Evolutionary conservation across 345 rosid species (phyloP), one percentile per base, ranked within the genome.

Genomic region (Camelina sativa): DNA sequence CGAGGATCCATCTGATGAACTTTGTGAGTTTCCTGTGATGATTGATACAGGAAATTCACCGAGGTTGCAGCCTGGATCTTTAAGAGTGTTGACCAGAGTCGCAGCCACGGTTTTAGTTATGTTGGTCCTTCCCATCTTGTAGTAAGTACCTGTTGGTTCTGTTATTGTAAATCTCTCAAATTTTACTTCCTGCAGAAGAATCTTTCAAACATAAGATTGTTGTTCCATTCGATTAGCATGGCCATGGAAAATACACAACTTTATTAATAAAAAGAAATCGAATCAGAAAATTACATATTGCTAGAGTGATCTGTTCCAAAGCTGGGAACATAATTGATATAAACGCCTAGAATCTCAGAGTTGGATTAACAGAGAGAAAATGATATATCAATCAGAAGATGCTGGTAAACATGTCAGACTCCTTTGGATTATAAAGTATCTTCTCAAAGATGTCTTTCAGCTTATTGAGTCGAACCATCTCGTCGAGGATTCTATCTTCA

Each of bases 1-100:
- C 41, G 65, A 79, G 30, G 82, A 91, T 76, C 95, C 97, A 0
- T 91, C 97, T 22, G 85, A 85, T 23, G 88, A 70, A 9, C 56
- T 57, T 8, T 91, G 97, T 66, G 76, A 76, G 77, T 91, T 91
- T 38, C 97, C 91, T 13, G 53, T 87, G 13, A 89, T 91, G 95
- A 84, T 87, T 62, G 82, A 78, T 25, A 61, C 62, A 10, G 88
- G 76, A 16, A 3, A 58, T 11, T 73, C 87, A 37, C 30, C 72
- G 38, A 48, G 25, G 50, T 37, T 40, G 35, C 76, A 72, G 9
- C 72, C 65, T 35, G 55, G 56, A 71, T 25, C 74, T 56, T 62
- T 43, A 15, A 62, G 60, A 34, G 30, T 59, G 23, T 38, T 81
- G 6, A 41, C 41, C 7, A 67, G 70, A 76, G 37, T 58, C 13